A percentile compares a stretch with the other conserved stretches of the same genome.
phyloP scores from a whole-genome alignment of 768 basidiomycete genomes.

The Phanerodontia chrysosporium region DNA sequence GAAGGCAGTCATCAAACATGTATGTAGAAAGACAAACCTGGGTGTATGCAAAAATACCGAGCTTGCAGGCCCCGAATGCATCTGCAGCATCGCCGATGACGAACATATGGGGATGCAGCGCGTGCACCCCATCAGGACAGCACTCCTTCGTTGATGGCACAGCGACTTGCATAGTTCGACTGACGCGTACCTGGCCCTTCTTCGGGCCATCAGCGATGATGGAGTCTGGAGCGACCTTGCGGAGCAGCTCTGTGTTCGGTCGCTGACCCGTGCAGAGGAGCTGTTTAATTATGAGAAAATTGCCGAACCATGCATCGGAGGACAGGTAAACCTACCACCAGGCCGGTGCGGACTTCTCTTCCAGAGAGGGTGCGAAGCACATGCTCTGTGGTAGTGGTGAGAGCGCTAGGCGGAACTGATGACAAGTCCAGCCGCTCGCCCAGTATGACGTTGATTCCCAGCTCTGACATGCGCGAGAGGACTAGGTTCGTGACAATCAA shows the following conservation, averaged over 20 bases:
- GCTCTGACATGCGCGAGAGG: constrained; percentile 18
- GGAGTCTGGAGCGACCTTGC: constrained; percentile 15
- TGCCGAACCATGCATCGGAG: neutral
- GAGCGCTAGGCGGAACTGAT: constrained; percentile 18
- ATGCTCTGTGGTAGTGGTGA: constrained; percentile 12
- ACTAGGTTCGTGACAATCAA: constrained; percentile 8
- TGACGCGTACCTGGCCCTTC: constrained; percentile 40
- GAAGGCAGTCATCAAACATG: too few species aligned
- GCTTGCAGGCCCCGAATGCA: constrained; percentile 58
- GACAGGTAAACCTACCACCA: constrained; percentile 34
- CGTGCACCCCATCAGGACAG: constrained; percentile 16
- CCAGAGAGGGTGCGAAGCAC: constrained; percentile 46
- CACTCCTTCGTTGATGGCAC: neutral
- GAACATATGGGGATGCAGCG: constrained; percentile 51
- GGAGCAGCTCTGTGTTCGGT: constrained; percentile 51
- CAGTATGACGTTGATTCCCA: constrained; percentile 42
- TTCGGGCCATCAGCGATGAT: constrained; percentile 31
- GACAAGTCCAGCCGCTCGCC: constrained; percentile 49
- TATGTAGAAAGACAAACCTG: constrained; percentile 40
- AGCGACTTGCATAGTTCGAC: constrained; percentile 48
- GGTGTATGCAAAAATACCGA: constrained; percentile 51
- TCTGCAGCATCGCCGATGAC: constrained; percentile 61
- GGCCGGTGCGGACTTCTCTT: constrained; percentile 46
- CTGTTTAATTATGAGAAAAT: constrained; percentile 23
- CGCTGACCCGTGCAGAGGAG: constrained; percentile 58